These are phyloP conservation scores for Zanthoxylum bungeanum DNA, from an alignment of 345 rosid genomes.

Conservation along the genomic window DNA sequence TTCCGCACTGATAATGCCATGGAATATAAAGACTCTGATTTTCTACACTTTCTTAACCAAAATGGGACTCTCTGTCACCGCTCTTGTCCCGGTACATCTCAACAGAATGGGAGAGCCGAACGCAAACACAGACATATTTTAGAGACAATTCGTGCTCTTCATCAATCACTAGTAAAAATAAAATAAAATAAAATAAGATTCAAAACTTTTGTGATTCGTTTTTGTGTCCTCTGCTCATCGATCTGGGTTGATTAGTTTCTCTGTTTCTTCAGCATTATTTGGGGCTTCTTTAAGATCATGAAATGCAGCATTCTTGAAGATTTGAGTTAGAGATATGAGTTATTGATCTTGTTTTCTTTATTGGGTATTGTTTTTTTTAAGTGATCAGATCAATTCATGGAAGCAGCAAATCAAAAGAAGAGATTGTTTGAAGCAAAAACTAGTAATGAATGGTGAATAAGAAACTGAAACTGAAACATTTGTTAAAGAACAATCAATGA, in stretches of 20 bases:
- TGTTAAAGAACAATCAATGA: no score
- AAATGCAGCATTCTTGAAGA: slow-evolving; percentile 33
- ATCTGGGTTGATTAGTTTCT: slow-evolving; percentile 25
- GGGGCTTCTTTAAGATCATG: slow-evolving; percentile 9
- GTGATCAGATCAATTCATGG: slow-evolving; percentile 38
- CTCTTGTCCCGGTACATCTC: no score
- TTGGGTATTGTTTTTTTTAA: slow-evolving; percentile 31
- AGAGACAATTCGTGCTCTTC: no score
- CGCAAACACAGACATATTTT: no score
- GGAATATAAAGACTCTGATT: no score
- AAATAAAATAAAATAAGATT: slow-evolving; percentile 16
- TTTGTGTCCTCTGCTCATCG: no score
- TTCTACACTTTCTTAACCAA: no score
- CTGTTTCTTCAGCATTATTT: neutral
- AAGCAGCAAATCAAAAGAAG: slow-evolving; percentile 38
- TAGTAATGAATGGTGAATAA: slow-evolving; percentile 52
- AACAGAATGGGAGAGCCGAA: no score
- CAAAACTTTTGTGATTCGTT: slow-evolving; percentile 30
- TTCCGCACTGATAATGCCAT: no score
- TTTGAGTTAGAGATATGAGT: slow-evolving; percentile 37
- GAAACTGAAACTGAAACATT: slow-evolving; percentile 76
- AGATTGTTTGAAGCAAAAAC: slow-evolving; percentile 43
- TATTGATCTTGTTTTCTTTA: slow-evolving; percentile 21
- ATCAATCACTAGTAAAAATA: no score
- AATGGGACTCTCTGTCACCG: no score